Percentiles rank a stretch among this genome's conserved stretches.
Conservation (phyloP, 495 filamentous ascomycete species). For the Aspergillus avenaceus region DNA sequence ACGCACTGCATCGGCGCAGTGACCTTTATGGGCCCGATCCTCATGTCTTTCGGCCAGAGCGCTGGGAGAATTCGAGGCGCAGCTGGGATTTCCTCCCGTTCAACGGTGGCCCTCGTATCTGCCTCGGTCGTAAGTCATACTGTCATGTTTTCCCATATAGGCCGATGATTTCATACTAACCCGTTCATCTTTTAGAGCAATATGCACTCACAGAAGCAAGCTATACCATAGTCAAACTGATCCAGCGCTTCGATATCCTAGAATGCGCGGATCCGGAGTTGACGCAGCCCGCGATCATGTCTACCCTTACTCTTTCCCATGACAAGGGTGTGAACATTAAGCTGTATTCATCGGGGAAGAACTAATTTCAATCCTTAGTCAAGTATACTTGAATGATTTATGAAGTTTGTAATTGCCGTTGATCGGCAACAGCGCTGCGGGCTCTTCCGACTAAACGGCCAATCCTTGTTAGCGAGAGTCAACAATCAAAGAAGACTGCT, state of each 20-base stretch:
- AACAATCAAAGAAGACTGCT: no score
- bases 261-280: conserved; percentile 34
- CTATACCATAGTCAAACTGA: conserved; percentile 66
- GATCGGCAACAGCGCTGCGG: no score
- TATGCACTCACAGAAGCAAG: conserved; percentile 78
- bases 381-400: no score
- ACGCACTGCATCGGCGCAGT: conserved; percentile 73
- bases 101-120: conserved; percentile 81
- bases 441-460: no score
- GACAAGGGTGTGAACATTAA: conserved; percentile 31
- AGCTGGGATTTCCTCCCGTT: conserved; percentile 78
- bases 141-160: not conserved
- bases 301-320: conserved; percentile 39
- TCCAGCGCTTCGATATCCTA: conserved; percentile 61
- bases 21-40: conserved; percentile 47
- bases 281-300: conserved; percentile 26
- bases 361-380: no score
- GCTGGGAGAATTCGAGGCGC: conserved; percentile 57
- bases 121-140: conserved; percentile 70
- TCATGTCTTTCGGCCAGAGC: conserved; percentile 62
- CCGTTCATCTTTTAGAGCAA: conserved; percentile 41
- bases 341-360: conserved; percentile 15
- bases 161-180: not conserved
- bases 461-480: no score
- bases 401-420: no score